Base-by-base conservation (phyloP, 352 stramenopile genomes). In the Phytophthora sansomeana region DNA sequence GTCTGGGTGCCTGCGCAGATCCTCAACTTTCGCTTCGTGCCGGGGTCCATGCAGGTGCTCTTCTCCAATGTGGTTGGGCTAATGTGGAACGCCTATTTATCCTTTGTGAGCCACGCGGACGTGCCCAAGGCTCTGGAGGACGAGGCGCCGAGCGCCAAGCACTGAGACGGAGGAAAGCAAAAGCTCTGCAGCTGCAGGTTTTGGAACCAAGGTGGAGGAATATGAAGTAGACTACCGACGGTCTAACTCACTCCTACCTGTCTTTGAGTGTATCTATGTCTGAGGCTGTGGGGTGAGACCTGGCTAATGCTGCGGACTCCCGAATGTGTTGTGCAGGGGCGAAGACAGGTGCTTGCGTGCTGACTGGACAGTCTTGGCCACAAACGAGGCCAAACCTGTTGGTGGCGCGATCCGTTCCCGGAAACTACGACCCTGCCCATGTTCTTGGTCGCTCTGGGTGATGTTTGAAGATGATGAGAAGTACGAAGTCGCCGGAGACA, bases 81-180 rank as follows among this genome's bases (percentile, higher is more conserved):
- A 41, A 75, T 92, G 43, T 95, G 87, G 87, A 95, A 95, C 77
- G 74, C 80, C 42, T 95, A 95, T 58, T 63, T 95, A 30, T 95
- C 87, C 44, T 90, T 83, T 52, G 74, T 92, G 49, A 92, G 87
- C 65, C 85, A 95, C 69, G 51, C 67, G 32, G 32, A 69, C 16
- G 41, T 75, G 35, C 26, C 51, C 6, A 70, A 72, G 39, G 13
- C 24, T 13, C 43, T 67, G 21, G 64, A 52, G 47, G 48, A 47
- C 28, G 10, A 38, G 28, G 35, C 24, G 3, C 35, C 6, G 19
- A 50, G 47, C 13, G 21, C 17, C 6, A 17, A 68, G 43, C 21
- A 48, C 30, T 67, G 46, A 61, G 17, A 39, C 2, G 16, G 8
- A 24, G 10, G 36, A 47, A 24, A 30, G 44, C 28, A 36, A 32